Conservation (phyloP, 805 yeast genomes). For the Priceomyces haplophilus region DNA sequence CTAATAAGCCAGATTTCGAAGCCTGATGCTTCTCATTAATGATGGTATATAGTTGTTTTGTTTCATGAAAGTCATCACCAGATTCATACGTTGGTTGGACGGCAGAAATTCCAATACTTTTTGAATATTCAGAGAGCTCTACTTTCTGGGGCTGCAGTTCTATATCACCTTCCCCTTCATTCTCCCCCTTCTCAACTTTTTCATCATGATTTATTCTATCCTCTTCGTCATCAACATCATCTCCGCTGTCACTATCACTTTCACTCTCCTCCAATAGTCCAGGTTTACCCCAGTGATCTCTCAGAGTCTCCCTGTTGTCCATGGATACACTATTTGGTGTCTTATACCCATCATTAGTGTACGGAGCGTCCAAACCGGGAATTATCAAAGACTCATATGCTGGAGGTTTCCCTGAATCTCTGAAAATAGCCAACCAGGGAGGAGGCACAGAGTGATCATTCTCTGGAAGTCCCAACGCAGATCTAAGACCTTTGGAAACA, state of each 20-base stretch:
- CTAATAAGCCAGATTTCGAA: conserved; percentile 9
- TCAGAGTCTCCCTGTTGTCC: conserved; percentile 7
- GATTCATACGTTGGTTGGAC: background rate
- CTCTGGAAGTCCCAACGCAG: conserved; percentile 66
- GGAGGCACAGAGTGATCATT: conserved; percentile 47
- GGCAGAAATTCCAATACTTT: background rate
- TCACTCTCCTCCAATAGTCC: conserved; percentile 27
- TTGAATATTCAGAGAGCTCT: conserved; percentile 11
- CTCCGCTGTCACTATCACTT: conserved; percentile 27
- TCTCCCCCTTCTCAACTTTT: conserved; percentile 54
- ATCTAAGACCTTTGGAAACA: conserved; percentile 56
- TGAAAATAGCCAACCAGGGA: conserved; percentile 79
- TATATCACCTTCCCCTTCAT: too few species aligned
- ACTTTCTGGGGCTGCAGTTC: conserved; percentile 38
- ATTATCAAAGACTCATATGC: conserved; percentile 65
- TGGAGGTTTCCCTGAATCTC: conserved; percentile 77
- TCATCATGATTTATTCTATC: conserved; percentile 24
- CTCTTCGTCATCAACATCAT: conserved; percentile 35
- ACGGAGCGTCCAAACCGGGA: conserved; percentile 43
- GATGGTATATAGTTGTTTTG: conserved; percentile 19
- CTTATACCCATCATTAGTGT: conserved; percentile 35
- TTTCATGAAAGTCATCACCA: background rate
- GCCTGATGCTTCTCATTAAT: conserved; percentile 14
- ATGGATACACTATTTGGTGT: conserved; percentile 10
- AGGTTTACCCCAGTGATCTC: conserved; percentile 34